Base-by-base conservation (phyloP, 176 grass and related monocot genomes). In the Ampelocalamus luodianensis region DNA sequence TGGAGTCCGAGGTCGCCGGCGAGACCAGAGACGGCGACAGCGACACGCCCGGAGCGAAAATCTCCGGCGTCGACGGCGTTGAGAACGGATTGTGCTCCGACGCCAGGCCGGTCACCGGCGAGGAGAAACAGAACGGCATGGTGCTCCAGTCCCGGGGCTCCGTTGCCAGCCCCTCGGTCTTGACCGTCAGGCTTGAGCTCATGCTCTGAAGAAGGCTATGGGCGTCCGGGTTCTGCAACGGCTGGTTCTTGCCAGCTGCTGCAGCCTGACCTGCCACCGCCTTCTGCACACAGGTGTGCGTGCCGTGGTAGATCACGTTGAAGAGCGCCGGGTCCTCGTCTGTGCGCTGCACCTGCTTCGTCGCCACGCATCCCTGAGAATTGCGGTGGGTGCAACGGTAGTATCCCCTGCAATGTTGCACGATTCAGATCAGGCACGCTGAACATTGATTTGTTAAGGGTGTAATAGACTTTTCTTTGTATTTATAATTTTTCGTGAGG, bases 281-380 rank as follows among this genome's bases (percentile, higher is more conserved):
- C 63, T n/a, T 87, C 6, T 83, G 32, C 5, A 75, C 72, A 69
- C 92, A 97, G 69, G 95, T 97, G 92, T 97, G 95, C 0, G 61
- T 40, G 24, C 90, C 92, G 68, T 65, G 68, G 88, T 94, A 97
- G 42, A 71, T 75, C 69, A 97, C 77, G 75, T 97, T 86, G 61
- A 92, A 94, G 49, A 94, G 26, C 10, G 48, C 26, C 1, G 92
- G 64, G 55, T 97, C 92, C n/a, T 92, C 84, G 38, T 92, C 88
- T 45, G 58, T 84, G 85, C 84, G 87, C 92, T 94, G 92, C 58
- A 92, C 86, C 78, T 94, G 92, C 66, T 94, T 97, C n/a, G 74
- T 92, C 56, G 92, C 92, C 54, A 18, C 0, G n/a, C 95, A 97
- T 14, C 83, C 86, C 76, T 88, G 77, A 0, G 86, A 37, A 63